Evolutionary conservation across 2,329 filamentous ascomycete genomes (phyloP).

Genomic region (Pyrenochaeta sp.): DNA sequence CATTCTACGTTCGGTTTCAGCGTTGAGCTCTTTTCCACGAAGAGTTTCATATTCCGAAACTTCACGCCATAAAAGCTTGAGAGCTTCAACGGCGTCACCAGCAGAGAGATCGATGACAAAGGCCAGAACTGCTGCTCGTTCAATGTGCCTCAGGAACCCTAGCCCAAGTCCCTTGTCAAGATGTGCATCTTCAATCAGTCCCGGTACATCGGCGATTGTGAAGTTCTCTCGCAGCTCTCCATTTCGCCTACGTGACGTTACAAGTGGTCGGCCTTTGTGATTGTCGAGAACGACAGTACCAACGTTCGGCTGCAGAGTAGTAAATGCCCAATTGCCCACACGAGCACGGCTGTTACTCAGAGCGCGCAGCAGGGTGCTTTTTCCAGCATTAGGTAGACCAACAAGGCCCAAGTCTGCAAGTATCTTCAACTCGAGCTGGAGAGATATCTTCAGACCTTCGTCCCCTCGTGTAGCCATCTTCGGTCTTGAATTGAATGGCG

Average conservation of each 20-base stretch:
- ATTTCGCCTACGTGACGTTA: slow-evolving; percentile 56
- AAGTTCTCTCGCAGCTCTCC: slow-evolving; percentile 75
- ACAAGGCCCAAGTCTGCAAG: slow-evolving; percentile 95
- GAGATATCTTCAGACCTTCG: slow-evolving; percentile 74
- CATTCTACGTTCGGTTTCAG: slow-evolving; percentile 69
- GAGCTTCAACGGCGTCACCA: slow-evolving; percentile 78
- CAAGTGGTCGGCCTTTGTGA: slow-evolving; percentile 74
- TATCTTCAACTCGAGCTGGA: slow-evolving; percentile 92
- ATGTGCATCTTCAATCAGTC: slow-evolving; percentile 90
- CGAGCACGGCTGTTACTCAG: slow-evolving; percentile 88
- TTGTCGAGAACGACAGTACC: slow-evolving; percentile 94
- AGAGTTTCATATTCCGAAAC: slow-evolving; percentile 87
- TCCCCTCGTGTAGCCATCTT: slow-evolving; percentile 91
- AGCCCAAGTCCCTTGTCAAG: slow-evolving; percentile 90
- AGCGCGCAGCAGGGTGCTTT: slow-evolving; percentile 88
- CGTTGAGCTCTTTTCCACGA: slow-evolving; percentile 73
- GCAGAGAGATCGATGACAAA: slow-evolving; percentile 89
- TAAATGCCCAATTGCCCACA: slow-evolving; percentile 96
- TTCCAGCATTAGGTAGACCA: slow-evolving; percentile 93
- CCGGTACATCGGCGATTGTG: slow-evolving; percentile 94
- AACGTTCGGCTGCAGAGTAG: slow-evolving; percentile 92
- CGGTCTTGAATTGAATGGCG: slow-evolving; percentile 75
- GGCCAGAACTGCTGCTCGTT: slow-evolving; percentile 88
- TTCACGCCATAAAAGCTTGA: slow-evolving; percentile 88
- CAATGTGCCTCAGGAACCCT: slow-evolving; percentile 91